Base-by-base conservation (phyloP, 2,329 filamentous ascomycete genomes). In the Zopfia rhizophila region DNA sequence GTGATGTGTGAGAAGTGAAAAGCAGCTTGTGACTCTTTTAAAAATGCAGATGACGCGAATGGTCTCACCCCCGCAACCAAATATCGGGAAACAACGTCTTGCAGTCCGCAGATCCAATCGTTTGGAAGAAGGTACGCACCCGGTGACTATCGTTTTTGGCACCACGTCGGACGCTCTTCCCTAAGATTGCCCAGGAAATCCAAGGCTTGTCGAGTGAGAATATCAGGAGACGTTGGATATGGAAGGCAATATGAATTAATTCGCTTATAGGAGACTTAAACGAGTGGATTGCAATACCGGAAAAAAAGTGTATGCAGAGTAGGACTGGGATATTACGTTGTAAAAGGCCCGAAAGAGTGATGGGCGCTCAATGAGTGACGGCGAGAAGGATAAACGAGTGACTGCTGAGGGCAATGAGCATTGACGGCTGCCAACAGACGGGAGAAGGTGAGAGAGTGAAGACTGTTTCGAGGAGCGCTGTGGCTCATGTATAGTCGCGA, bases 321-420 rank as follows among this genome's bases (percentile, higher is more conserved):
- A 17, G 12, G 11, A 24, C 23, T n/a, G 10, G 38, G 18, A 32
- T 25, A 30, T 29, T 32, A 31, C 17, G 17, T 23, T 37, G 33
- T 16, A 38, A 18, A 12, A 24, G 40, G 46, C n/a, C n/a, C n/a
- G n/a, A n/a, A n/a, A n/a, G n/a, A n/a, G n/a, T n/a, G n/a, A n/a
- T n/a, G n/a, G n/a, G n/a, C n/a, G n/a, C n/a, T 28, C 43, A 63
- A 65, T 58, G 61, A 66, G 58, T 62, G 61, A 62, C 60, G 51
- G 55, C 56, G 47, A 30, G 48, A 37, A 30, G 41, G 48, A 47
- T 38, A 52, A 58, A 46, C 35, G 49, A 53, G 24, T 39, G 45
- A 48, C 33, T 49, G 55, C 57, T 61, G 57, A 44, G 55, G 61
- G 63, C 58, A 61, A 60, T 52, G 50, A 47, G 53, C 44, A 58